Percentiles rank a stretch among this genome's conserved stretches.
phyloP scores from a whole-genome alignment of 371 early-diverging fungal species.

The Mucor indicus region DNA sequence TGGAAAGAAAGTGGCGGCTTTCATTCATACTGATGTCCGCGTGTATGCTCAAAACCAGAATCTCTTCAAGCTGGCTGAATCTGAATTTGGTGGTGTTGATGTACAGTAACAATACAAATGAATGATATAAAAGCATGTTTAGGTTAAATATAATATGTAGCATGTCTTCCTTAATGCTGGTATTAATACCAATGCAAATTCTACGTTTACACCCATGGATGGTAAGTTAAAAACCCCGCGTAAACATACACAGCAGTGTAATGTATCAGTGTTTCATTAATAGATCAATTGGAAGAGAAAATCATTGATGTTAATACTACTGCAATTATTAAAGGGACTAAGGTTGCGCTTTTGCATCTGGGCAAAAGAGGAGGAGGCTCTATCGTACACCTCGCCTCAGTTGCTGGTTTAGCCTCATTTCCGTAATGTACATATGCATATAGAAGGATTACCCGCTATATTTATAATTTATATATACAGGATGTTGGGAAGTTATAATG shows the following conservation, averaged over 20 bases:
- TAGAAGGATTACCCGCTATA: background rate
- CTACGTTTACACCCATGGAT: conserved; percentile 23
- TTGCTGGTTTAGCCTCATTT: conserved; percentile 20
- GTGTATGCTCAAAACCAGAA: conserved; percentile 39
- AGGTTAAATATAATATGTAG: background rate
- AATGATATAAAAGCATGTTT: too few relatives aligned
- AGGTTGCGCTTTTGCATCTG: conserved; percentile 37
- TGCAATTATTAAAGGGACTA: conserved; percentile 58
- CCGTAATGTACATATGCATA: conserved; percentile 17
- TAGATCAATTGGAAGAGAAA: conserved; percentile 25
- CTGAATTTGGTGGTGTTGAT: conserved; percentile 58
- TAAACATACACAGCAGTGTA: too few relatives aligned
- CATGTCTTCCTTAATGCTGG: conserved; percentile 52
- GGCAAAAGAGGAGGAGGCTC: conserved; percentile 39
- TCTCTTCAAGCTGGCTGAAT: conserved; percentile 47
- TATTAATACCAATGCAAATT: conserved; percentile 33
- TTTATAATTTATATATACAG: conserved; percentile 1
- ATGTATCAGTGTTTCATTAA: too few relatives aligned
- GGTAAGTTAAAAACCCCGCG: conserved; percentile 5
- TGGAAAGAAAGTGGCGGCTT: conserved; percentile 33
- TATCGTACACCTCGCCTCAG: conserved; percentile 45
- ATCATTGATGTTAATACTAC: conserved; percentile 66
- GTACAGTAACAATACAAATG: conserved; percentile 45
- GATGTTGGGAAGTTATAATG: conserved; percentile 53
- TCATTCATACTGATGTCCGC: conserved; percentile 59